Evolutionary conservation across 495 filamentous ascomycete species (phyloP), one percentile per base, ranked within the genome.

Genomic region (Xylaria scruposa): DNA sequence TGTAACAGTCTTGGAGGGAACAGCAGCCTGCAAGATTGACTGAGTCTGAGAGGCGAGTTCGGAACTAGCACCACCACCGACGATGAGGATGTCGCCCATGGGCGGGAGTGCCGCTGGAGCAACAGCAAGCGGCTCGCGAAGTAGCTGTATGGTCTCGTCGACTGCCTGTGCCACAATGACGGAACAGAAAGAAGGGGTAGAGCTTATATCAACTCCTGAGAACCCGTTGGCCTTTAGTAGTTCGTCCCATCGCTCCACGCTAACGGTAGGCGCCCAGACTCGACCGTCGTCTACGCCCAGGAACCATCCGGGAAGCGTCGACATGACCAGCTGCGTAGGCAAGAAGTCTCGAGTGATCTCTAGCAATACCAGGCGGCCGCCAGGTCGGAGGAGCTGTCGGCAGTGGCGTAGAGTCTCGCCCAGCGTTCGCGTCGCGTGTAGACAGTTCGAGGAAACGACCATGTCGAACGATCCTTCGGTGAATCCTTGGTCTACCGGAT

Each of bases 241-340:
- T 0, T 33, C 19, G 59, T 85, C 69, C 88, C 87, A 90, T 46
- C 76, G 53, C 0, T 69, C 68, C 0, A 70, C 44, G 2, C 80
- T 74, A 15, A 85, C 60, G 40, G 69, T 78, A 4, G 86, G 85
- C 0, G 78, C 70, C 4, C 78, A 71, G 4, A 63, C 72, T n/a
- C 86, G 73, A 1, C 81, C 83, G 17, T 89, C 79, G 0, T 83
- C 73, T 15, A 73, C 64, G 13, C 86, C 85, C 19, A 81, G 71
- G 85, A 85, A 89, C 87, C 88, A 90, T 0, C 83, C 86, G 3
- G 84, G 80, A 1, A 88, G 73, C 2, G 75, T 73, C 4, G 78
- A 78, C 1, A 88, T 77, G 15, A 85, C 75, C n/a, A 83, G 73
- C 4, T 77, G 75, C 33, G 75, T 75, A 61, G 78, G 70, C 47